Evolutionary conservation across 345 rosid species (phyloP).

Genomic region (Salix caprea): DNA sequence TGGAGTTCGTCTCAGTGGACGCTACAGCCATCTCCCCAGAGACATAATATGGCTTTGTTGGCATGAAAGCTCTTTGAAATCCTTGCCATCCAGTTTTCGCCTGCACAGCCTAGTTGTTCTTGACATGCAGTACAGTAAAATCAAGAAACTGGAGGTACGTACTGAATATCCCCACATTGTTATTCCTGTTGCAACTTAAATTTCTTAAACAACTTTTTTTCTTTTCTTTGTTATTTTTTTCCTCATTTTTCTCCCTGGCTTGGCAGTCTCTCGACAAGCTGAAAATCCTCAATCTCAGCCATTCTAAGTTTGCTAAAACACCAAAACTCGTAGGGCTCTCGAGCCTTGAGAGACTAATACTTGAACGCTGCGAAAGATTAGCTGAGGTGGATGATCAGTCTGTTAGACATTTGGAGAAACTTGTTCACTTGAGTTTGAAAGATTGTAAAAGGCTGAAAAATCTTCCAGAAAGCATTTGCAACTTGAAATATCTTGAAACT

Average conservation of each 20-base stretch:
- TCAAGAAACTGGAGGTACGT: background rate
- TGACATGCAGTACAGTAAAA: slow-evolving; percentile 1
- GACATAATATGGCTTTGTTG: slow-evolving; percentile 10
- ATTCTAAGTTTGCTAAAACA: background rate
- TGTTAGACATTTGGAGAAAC: background rate
- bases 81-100: background rate
- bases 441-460: no score
- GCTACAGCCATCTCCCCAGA: background rate
- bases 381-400: background rate
- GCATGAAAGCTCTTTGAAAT: background rate
- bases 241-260: background rate
- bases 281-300: background rate
- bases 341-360: background rate
- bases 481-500: no score
- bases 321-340: background rate
- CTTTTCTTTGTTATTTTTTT: background rate
- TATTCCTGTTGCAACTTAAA: no score
- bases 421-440: background rate
- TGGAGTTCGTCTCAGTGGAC: background rate
- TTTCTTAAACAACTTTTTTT: background rate
- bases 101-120: background rate
- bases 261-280: background rate
- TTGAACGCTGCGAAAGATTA: background rate
- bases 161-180: background rate
- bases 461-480: no score